Conservation (phyloP, 257 asterid genomes). For the Datura wrightii region DNA sequence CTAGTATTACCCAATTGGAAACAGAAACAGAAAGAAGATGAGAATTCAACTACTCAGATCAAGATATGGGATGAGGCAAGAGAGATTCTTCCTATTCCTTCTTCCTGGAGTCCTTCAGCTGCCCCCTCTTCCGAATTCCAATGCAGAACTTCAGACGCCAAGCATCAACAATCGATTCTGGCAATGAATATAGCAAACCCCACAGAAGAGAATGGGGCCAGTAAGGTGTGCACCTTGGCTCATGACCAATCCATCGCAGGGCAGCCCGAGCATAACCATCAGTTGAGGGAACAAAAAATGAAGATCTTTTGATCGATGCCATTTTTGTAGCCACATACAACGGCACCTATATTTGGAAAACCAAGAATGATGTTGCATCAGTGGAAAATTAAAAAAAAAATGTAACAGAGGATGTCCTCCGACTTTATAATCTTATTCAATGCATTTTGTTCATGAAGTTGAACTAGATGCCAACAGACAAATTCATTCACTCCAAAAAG, state of each 20-base stretch:
- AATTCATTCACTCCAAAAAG: neutral
- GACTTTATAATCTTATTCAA: neutral
- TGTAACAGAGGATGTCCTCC: neutral
- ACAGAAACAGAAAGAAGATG: neutral
- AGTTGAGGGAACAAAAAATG: slow-evolving; percentile 90
- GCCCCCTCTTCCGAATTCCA: slow-evolving; percentile 78
- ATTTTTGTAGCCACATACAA: slow-evolving; percentile 92
- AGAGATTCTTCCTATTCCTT: slow-evolving; percentile 51
- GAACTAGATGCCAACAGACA: neutral
- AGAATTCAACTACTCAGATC: neutral
- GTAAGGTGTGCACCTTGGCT: slow-evolving; percentile 95
- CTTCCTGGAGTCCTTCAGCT: slow-evolving; percentile 77
- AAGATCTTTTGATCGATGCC: slow-evolving; percentile 91
- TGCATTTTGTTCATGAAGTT: neutral
- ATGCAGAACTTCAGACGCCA: slow-evolving; percentile 85
- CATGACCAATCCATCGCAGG: slow-evolving; percentile 83
- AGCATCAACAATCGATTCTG: slow-evolving; percentile 69
- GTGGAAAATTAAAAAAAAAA: neutral
- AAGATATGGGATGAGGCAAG: neutral
- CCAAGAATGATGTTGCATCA: neutral
- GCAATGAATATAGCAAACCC: slow-evolving; percentile 62
- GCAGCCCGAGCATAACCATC: slow-evolving; percentile 87
- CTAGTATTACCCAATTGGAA: neutral
- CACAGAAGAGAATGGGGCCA: slow-evolving; percentile 95
- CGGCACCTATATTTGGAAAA: slow-evolving; percentile 64